phyloP scores from a whole-genome alignment of 2,329 filamentous ascomycete genomes.

The Claviceps purpurea region DNA sequence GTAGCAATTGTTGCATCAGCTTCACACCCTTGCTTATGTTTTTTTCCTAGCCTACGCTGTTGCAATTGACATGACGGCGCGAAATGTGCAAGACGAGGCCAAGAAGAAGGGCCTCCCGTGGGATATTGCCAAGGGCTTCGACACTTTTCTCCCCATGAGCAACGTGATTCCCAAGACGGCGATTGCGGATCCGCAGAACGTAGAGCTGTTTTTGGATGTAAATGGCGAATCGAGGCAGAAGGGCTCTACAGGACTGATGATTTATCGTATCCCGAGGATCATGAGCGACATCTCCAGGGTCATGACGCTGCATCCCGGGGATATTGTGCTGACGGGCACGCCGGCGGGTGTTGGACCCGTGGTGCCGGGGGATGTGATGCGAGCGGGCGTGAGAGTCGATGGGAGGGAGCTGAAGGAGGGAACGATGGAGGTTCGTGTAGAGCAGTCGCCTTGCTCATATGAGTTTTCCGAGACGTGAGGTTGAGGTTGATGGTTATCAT shows the following conservation, averaged over 20 bases:
- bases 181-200: slow-evolving; percentile 78
- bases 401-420: slow-evolving; percentile 79
- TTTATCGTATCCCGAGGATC: slow-evolving; percentile 79
- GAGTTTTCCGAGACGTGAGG: slow-evolving; percentile 58
- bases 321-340: slow-evolving; percentile 91
- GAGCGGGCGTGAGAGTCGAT: slow-evolving; percentile 63
- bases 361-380: slow-evolving; percentile 74
- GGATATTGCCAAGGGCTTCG: slow-evolving; percentile 94
- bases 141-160: slow-evolving; percentile 88
- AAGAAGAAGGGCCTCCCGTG: slow-evolving; percentile 92
- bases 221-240: slow-evolving; percentile 67
- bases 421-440: slow-evolving; percentile 68
- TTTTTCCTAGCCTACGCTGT: slow-evolving; percentile 59
- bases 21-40: not conserved
- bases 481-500: not conserved
- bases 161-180: slow-evolving; percentile 64
- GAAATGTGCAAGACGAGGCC: slow-evolving; percentile 89
- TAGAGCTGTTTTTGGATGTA: slow-evolving; percentile 74
- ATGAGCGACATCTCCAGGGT: slow-evolving; percentile 86
- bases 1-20: not conserved
- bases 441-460: slow-evolving; percentile 67
- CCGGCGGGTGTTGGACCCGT: slow-evolving; percentile 90
- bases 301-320: slow-evolving; percentile 84
- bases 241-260: slow-evolving; percentile 87
- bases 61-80: slow-evolving; percentile 92